Percentiles rank a stretch among this genome's conserved stretches.
Conservation (phyloP, 2,329 filamentous ascomycete genomes). For the Pseudocercospora crystallina region DNA sequence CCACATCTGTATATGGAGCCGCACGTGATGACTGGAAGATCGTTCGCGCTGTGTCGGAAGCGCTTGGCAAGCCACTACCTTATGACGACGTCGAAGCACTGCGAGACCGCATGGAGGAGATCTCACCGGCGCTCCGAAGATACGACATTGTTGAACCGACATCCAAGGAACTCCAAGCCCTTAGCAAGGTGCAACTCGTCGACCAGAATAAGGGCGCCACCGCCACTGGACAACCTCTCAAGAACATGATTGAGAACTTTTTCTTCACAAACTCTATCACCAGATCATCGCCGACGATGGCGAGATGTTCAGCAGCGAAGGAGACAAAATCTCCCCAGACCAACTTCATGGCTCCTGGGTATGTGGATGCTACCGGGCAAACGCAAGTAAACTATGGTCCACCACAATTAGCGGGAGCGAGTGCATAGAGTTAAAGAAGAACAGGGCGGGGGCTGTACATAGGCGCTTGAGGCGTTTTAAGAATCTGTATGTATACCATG, state of each 20-base stretch:
- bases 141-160: constrained; percentile 90
- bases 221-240: constrained; percentile 69
- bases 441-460: constrained; percentile 17
- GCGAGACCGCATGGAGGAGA: constrained; percentile 90
- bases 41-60: constrained; percentile 87
- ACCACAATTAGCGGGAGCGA: constrained; percentile 23
- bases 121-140: constrained; percentile 82
- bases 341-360: constrained; percentile 53
- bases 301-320: constrained; percentile 92
- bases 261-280: constrained; percentile 98
- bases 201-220: constrained; percentile 92
- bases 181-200: constrained; percentile 92
- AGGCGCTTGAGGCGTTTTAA: constrained; percentile 21
- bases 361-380: constrained; percentile 26
- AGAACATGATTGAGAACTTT: constrained; percentile 90
- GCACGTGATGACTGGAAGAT: constrained; percentile 99
- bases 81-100: constrained; percentile 91
- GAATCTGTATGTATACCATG: constrained; percentile 18
- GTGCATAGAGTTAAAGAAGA: constrained; percentile 16
- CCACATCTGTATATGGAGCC: constrained; percentile 83
- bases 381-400: constrained; percentile 44
- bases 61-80: constrained; percentile 79
- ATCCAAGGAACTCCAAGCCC: constrained; percentile 53
- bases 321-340: constrained; percentile 55
- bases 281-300: constrained; percentile 97